Evolutionary conservation across 768 basidiomycete species (phyloP), one percentile per base, ranked within the genome.

Genomic region (Lactarius quietus): DNA sequence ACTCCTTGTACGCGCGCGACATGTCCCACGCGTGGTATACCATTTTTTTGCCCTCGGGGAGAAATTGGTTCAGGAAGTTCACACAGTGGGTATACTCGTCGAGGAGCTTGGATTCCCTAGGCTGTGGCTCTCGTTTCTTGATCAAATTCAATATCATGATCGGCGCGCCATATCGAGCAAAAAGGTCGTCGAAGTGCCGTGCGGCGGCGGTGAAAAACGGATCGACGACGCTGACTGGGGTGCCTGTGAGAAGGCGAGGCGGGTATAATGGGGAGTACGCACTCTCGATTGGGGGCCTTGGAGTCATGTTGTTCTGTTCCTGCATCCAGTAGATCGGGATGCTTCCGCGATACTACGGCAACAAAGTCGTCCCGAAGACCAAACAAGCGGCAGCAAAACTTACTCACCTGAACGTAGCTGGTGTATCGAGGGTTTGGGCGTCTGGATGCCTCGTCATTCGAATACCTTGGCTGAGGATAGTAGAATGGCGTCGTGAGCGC

Each of bases 241-340:
- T 55, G 35, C 14, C 26, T 52, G 45, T 23, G 45, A 36, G 29
- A 6, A 28, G 52, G 4, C 33, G 15, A 15, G 29, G 36, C 36
- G 36, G n/a, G 41, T 20, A 5, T 28, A 18, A 28, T 20, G 14
- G 28, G 54, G 26, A 4, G 8, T 10, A 76, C 90, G 68, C 65
- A 98, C 95, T 94, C 78, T 98, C 93, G 51, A 99, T 97, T 2
- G 95, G 96, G 2, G 97, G 97, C 68, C 89, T 88, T 0, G 94
- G 91, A n/a, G 80, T 89, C 86, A 96, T 93, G 60, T 86, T 87
- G 53, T 85, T 92, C 1, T 86, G 87, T 67, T 98, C 97, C 74
- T 99, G 96, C 15, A 92, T 91, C 97, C 97, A 99, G 73, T 90
- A 95, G 3, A 98, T 82, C 0, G 97, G 97, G 39, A 99, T 98